Conservation (phyloP, 331 rosid genomes). For the Stylosanthes scabra region DNA sequence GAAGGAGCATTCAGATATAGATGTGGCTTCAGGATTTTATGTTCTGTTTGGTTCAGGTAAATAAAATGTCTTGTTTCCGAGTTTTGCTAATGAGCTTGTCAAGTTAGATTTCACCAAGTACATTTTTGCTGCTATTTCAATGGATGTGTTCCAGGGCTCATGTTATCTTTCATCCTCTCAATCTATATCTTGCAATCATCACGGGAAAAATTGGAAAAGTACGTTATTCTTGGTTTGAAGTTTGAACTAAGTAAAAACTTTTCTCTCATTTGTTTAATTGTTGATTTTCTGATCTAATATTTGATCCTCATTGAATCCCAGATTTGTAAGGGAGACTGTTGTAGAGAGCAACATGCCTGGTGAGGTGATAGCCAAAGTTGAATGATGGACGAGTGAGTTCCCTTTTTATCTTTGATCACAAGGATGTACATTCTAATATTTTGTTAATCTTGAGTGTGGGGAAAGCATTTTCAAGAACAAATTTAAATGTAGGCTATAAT, state of each 20-base stretch:
- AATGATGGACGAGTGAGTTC: conserved; percentile 50
- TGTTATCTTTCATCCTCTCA: conserved; percentile 76
- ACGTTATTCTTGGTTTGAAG: conserved; percentile 25
- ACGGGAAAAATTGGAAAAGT: conserved; percentile 87
- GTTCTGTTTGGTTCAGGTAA: conserved; percentile 96
- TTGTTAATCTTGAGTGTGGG: conserved; percentile 11
- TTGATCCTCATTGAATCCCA: conserved; percentile 39
- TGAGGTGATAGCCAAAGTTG: conserved; percentile 89
- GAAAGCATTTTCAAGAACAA: neutral
- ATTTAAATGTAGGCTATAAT: conserved; percentile 1
- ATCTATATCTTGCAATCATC: conserved; percentile 91
- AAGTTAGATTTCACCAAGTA: conserved; percentile 3
- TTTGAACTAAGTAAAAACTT: neutral
- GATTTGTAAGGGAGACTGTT: conserved; percentile 92
- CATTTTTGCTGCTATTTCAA: conserved; percentile 27
- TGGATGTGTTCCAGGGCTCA: conserved; percentile 70
- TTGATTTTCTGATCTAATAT: neutral
- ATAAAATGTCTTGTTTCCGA: conserved; percentile 8
- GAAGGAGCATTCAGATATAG: conserved; percentile 95
- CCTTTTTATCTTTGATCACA: neutral
- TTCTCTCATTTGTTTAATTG: neutral
- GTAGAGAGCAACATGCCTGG: conserved; percentile 81
- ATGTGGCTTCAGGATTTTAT: conserved; percentile 85
- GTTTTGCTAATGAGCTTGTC: conserved; percentile 11
- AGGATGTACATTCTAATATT: conserved; percentile 34